A percentile compares a stretch with the other conserved stretches of the same genome.
These are phyloP conservation scores for Prunus dulcis DNA, from an alignment of 306 rosid species.

Conservation along the genomic window DNA sequence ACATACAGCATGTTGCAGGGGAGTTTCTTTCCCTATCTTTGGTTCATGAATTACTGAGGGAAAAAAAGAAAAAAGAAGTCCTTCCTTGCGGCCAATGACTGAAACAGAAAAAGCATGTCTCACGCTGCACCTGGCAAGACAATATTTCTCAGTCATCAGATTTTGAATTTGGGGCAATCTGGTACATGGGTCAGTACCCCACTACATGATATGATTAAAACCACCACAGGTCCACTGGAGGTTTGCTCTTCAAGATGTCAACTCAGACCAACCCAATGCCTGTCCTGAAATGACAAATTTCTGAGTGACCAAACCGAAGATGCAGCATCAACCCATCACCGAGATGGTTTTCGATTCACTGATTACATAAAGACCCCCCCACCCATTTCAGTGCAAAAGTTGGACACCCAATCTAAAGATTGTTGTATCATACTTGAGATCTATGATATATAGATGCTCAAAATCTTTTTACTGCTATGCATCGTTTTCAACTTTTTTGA, in stretches of 20 bases:
- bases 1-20: too few species aligned
- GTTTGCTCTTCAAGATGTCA: not conserved
- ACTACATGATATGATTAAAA: slow-evolving; percentile 2
- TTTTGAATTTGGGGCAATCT: slow-evolving; percentile 16
- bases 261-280: slow-evolving; percentile 13
- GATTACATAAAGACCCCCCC: not conserved
- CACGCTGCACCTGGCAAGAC: not conserved
- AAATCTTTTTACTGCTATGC: not conserved
- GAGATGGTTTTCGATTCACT: slow-evolving; percentile 4
- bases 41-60: not conserved
- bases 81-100: not conserved
- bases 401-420: not conserved
- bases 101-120: not conserved
- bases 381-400: not conserved
- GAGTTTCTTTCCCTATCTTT: not conserved
- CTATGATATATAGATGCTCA: too few species aligned
- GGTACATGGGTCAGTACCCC: slow-evolving; percentile 5
- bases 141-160: not conserved
- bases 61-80: not conserved
- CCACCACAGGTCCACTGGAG: not conserved
- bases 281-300: slow-evolving; percentile 29
- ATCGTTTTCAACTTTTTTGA: too few species aligned
- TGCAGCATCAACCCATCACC: slow-evolving; percentile 26
- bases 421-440: too few species aligned
- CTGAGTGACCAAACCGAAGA: slow-evolving; percentile 29